phyloP scores from a whole-genome alignment of 2,329 filamentous ascomycete genomes.

The Thermothelomyces thermophilus region DNA sequence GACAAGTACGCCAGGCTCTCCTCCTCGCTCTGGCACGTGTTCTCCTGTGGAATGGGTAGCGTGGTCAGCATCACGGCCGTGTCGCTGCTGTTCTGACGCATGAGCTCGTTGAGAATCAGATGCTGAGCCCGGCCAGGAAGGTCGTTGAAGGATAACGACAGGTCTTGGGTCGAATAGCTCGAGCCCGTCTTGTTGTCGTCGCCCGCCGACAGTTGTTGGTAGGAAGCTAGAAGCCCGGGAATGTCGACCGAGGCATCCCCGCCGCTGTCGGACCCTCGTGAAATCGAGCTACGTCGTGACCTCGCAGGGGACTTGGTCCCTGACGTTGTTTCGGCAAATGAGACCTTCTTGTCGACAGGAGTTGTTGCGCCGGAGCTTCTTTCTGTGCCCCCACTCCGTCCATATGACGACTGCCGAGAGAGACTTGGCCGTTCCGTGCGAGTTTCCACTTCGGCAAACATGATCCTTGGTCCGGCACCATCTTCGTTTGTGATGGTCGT shows the following conservation, averaged over 20 bases:
- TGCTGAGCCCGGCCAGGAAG: constrained; percentile 79
- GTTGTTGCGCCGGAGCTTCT: constrained; percentile 48
- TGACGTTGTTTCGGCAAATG: constrained; percentile 46
- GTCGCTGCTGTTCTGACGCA: constrained; percentile 58
- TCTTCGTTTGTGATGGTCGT: constrained; percentile 61
- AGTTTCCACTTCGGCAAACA: constrained; percentile 54
- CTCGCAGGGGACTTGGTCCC: constrained; percentile 17
- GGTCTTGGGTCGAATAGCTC: constrained; percentile 50
- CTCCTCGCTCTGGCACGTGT: constrained; percentile 63
- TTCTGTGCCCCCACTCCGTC: constrained; percentile 44
- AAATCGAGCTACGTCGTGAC: constrained; percentile 44
- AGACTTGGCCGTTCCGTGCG: constrained; percentile 34
- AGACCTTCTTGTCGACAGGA: constrained; percentile 54
- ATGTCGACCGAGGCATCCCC: constrained; percentile 38
- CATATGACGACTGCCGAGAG: constrained; percentile 43
- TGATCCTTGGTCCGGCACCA: constrained; percentile 62
- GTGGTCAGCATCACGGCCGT: constrained; percentile 81
- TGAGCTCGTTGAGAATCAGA: constrained; percentile 78
- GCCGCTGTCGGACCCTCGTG: constrained; percentile 12
- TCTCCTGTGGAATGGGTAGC: constrained; percentile 71
- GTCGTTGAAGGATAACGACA: constrained; percentile 78
- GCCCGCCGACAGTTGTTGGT: constrained; percentile 29
- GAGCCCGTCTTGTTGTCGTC: constrained; percentile 33
- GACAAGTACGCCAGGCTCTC: constrained; percentile 69
- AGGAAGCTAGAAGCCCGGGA: constrained; percentile 38